Base-by-base conservation (phyloP, 352 stramenopile species). In the Phytophthora foliorum region DNA sequence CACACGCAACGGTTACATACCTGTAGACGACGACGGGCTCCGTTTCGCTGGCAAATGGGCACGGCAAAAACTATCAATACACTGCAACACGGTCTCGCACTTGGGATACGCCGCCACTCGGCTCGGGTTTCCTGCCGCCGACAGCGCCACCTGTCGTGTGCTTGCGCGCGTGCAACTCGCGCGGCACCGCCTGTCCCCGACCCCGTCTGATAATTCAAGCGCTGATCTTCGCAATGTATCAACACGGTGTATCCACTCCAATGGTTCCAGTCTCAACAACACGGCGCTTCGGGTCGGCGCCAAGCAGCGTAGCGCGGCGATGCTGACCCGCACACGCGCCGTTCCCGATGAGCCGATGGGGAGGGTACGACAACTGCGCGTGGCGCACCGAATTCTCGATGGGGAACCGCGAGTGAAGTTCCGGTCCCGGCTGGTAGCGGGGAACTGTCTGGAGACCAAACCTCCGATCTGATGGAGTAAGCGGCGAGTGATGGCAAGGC, bases 151-250 rank as follows among this genome's bases (percentile, higher is more conserved):
- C 50, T 62, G 44, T 63, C 53, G 61, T 63, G 52, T 25, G 53
- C 21, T 63, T 56, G 51, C 55, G 32, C 24, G 8, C 34, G 2
- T 17, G 25, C 50, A 38, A n/a, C 50, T 51, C 48, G 46, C 1
- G 17, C 44, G 50, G 61, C 60, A 67, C 48, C 55, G 44, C 67
- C 56, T 75, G 60, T 62, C 59, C 59, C 25, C 41, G 13, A 49
- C 42, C 17, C 22, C 48, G 54, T 71, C 67, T 75, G 67, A 71
- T 74, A 74, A 75, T 67, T 65, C 48, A 67, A 60, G 45, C 38
- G 14, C 53, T 44, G 41, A 72, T 72, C 64, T 38, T 63, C 42
- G 31, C 57, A 44, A 57, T 53, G 41, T 46, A 44, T 42, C 32
- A 72, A 60, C 29, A 44, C 50, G 29, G 29, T 8, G 4, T 8